These are phyloP conservation scores for Ceriops zippeliana DNA, from an alignment of 345 rosid species.

Conservation along the genomic window DNA sequence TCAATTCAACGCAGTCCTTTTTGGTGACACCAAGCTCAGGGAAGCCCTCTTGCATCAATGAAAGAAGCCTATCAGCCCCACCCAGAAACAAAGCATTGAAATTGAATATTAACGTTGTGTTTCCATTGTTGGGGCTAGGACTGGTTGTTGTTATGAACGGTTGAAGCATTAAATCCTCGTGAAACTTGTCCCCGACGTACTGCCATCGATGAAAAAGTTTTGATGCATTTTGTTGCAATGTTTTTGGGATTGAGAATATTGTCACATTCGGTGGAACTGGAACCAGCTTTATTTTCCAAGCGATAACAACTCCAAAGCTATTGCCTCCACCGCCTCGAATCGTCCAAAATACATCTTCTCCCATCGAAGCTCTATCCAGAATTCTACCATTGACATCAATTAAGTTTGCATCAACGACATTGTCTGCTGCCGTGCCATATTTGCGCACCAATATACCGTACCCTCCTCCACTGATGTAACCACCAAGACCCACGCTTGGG, in stretches of 20 bases:
- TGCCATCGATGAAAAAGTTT: constrained; percentile 1
- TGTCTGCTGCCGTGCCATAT: constrained; percentile 1
- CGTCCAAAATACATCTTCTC: constrained; percentile 8
- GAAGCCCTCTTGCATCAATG: neutral
- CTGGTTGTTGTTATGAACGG: neutral
- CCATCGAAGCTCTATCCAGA: constrained; percentile 2
- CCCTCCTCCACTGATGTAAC: constrained; percentile 2
- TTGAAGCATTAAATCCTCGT: neutral
- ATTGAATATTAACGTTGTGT: neutral
- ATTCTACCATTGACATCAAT: neutral
- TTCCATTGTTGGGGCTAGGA: neutral
- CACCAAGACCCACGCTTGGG: constrained; percentile 9
- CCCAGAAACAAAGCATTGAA: constrained; percentile 7
- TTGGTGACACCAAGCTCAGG: constrained; percentile 3
- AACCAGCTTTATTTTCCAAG: constrained; percentile 1
- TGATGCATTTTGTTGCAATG: neutral
- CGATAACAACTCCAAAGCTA: neutral
- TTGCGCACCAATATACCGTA: constrained; percentile 1
- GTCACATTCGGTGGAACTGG: neutral
- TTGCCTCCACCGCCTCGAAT: constrained; percentile 7
- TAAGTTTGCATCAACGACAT: neutral
- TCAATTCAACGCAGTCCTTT: constrained; percentile 5
- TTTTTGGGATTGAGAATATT: neutral
- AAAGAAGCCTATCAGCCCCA: neutral
- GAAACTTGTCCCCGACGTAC: neutral